Percentiles rank a stretch among this genome's conserved stretches.
These are phyloP conservation scores for Penicillium salamii DNA, from an alignment of 495 filamentous ascomycete species.

Conservation along the genomic window DNA sequence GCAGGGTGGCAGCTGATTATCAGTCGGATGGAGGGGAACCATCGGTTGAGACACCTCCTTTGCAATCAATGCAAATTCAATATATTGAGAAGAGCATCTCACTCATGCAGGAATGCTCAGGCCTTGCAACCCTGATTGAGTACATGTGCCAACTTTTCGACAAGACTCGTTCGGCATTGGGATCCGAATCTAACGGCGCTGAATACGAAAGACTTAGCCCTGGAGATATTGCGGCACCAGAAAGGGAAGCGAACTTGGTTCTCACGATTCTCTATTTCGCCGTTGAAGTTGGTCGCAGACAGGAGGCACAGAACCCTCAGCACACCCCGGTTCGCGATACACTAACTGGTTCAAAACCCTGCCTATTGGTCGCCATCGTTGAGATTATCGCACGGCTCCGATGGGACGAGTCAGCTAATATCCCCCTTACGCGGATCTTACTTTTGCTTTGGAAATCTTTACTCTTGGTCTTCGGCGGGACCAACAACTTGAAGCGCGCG, in stretches of 20 bases:
- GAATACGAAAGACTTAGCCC: conserved; percentile 30
- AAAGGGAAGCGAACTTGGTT: conserved; percentile 48
- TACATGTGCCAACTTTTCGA: conserved; percentile 60
- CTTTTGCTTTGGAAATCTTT: conserved; percentile 89
- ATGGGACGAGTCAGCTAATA: conserved; percentile 76
- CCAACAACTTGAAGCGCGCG: conserved; percentile 62
- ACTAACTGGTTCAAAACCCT: conserved; percentile 55
- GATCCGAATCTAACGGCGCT: conserved; percentile 28
- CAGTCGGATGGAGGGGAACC: conserved; percentile 21
- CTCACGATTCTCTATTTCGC: conserved; percentile 69
- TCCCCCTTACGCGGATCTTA: conserved; percentile 67
- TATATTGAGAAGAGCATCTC: conserved; percentile 65
- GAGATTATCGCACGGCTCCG: conserved; percentile 72
- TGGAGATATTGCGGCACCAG: conserved; percentile 35
- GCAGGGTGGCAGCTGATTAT: conserved; percentile 33
- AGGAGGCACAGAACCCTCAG: conserved; percentile 28
- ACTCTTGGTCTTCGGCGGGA: conserved; percentile 79
- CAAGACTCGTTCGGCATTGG: conserved; percentile 28
- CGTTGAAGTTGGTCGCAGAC: conserved; percentile 62
- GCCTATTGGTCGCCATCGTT: conserved; percentile 68
- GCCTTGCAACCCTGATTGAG: conserved; percentile 57
- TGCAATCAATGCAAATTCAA: conserved; percentile 59
- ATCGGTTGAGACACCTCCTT: conserved; percentile 38
- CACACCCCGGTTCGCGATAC: conserved; percentile 34
- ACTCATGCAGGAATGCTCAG: conserved; percentile 57